Evolutionary conservation across 305 asterid genomes (phyloP).

Genomic region (Stenogyne calaminthoides): DNA sequence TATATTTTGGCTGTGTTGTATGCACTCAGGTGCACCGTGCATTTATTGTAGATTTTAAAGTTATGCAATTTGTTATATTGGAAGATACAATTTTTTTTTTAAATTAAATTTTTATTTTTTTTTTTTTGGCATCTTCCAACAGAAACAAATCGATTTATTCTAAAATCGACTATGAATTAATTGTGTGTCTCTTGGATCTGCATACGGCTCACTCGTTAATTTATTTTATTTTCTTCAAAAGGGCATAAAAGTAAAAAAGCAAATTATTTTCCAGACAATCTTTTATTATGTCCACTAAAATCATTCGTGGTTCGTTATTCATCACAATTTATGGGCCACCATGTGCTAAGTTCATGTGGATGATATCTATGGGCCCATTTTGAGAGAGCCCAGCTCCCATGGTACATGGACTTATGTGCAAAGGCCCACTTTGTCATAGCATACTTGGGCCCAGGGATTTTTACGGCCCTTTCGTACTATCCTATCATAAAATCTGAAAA

Average conservation of each 20-base stretch:
- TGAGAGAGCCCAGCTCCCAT: neutral
- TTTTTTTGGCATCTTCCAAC: too few species aligned
- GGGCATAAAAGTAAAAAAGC: neutral
- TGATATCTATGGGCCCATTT: constrained; percentile 17
- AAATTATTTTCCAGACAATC: neutral
- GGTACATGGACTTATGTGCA: neutral
- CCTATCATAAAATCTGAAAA: too few species aligned
- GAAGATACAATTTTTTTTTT: too few species aligned
- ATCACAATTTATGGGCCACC: constrained; percentile 21
- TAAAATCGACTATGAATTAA: too few species aligned
- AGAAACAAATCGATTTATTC: too few species aligned
- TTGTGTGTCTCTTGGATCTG: too few species aligned
- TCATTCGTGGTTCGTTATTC: neutral
- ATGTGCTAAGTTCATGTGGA: constrained; percentile 4
- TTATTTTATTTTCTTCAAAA: neutral
- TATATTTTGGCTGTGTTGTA: too few species aligned
- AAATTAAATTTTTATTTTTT: too few species aligned
- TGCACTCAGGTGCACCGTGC: too few species aligned
- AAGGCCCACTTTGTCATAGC: neutral
- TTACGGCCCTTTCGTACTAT: neutral
- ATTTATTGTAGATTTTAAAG: too few species aligned
- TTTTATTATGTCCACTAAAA: neutral
- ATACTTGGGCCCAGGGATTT: constrained; percentile 9
- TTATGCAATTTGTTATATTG: too few species aligned
- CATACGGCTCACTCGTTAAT: neutral